Percentiles rank a stretch among this genome's conserved stretches.
phyloP scores from a whole-genome alignment of 352 stramenopile genomes.

The Phytophthora ohioensis region DNA sequence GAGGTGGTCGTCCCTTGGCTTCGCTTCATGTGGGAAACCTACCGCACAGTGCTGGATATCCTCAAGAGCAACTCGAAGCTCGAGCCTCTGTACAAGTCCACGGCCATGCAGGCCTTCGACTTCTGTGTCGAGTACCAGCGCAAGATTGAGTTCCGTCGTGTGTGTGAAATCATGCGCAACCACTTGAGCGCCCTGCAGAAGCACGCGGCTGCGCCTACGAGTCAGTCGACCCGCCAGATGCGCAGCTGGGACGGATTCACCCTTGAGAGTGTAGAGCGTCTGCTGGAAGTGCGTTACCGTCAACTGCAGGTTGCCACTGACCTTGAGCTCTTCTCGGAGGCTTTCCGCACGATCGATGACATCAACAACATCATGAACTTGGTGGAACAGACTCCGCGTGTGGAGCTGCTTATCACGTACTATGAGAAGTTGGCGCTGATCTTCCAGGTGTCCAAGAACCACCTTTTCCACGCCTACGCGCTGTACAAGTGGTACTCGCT shows the following conservation, averaged over 20 bases:
- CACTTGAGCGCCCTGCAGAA: constrained; percentile 96
- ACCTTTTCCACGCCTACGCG: constrained; percentile 97
- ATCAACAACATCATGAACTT: constrained; percentile 98
- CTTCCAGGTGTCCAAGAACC: constrained; percentile 97
- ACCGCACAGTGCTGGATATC: constrained; percentile 98
- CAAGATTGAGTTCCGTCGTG: constrained; percentile 96
- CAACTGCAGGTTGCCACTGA: constrained; percentile 96
- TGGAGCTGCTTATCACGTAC: constrained; percentile 97
- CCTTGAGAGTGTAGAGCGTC: constrained; percentile 94
- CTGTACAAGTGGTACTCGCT: constrained; percentile 97
- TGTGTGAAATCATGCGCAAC: constrained; percentile 98
- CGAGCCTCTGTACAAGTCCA: constrained; percentile 79
- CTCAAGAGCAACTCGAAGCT: constrained; percentile 97
- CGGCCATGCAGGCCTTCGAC: constrained; percentile 83
- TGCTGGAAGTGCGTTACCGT: constrained; percentile 97
- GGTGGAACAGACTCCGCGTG: constrained; percentile 90
- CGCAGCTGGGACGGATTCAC: constrained; percentile 97
- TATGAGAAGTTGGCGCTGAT: constrained; percentile 98
- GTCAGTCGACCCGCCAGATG: constrained; percentile 85
- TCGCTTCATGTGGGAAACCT: constrained; percentile 98
- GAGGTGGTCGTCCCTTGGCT: constrained; percentile 93
- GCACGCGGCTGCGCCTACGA: constrained; percentile 81
- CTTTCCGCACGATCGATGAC: constrained; percentile 98
- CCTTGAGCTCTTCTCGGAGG: constrained; percentile 97
- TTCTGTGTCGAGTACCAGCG: constrained; percentile 90